A percentile compares a stretch with the other conserved stretches of the same genome.
phyloP scores from a whole-genome alignment of 139 green algal species.

The Diplosphaera chodatii region DNA sequence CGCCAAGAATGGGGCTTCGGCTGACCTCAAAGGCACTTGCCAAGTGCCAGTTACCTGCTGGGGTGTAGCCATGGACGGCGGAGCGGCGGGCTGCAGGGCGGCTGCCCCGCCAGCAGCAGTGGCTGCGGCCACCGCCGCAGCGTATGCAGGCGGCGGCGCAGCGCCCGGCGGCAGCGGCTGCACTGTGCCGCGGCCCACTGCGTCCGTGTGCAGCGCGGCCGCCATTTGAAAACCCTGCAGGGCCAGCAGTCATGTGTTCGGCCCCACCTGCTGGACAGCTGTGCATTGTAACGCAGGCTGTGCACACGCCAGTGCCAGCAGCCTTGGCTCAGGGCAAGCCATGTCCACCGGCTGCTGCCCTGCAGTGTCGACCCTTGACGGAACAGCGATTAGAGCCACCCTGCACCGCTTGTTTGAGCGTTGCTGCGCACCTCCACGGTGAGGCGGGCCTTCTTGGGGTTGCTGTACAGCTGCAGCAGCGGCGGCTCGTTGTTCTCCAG shows the following conservation, averaged over 20 bases:
- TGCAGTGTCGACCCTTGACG: no score
- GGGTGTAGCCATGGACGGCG: no score
- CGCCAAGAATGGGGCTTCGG: no score
- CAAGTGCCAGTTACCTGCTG: no score
- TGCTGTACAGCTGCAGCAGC: slow-evolving; percentile 31
- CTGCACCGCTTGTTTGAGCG: no score
- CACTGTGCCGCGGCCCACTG: not conserved
- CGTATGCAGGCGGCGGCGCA: not conserved
- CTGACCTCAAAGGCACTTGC: no score
- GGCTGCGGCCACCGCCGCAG: not conserved
- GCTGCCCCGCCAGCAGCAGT: not conserved
- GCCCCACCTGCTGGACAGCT: not conserved
- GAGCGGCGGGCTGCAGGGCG: no score
- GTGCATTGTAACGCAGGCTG: no score
- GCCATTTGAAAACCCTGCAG: slow-evolving; percentile 32
- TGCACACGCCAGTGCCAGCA: no score
- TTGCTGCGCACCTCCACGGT: slow-evolving; percentile 25
- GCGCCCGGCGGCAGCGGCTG: not conserved
- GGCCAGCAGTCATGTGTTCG: not conserved
- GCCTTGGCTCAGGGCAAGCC: no score
- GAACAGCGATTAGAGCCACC: no score
- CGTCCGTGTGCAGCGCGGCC: slow-evolving; percentile 13
- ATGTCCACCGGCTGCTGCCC: no score
- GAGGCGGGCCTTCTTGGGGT: slow-evolving; percentile 38
- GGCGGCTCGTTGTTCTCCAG: slow-evolving; percentile 39